Base-by-base conservation (phyloP, 2,329 filamentous ascomycete species). In the Fusarium chuoi region DNA sequence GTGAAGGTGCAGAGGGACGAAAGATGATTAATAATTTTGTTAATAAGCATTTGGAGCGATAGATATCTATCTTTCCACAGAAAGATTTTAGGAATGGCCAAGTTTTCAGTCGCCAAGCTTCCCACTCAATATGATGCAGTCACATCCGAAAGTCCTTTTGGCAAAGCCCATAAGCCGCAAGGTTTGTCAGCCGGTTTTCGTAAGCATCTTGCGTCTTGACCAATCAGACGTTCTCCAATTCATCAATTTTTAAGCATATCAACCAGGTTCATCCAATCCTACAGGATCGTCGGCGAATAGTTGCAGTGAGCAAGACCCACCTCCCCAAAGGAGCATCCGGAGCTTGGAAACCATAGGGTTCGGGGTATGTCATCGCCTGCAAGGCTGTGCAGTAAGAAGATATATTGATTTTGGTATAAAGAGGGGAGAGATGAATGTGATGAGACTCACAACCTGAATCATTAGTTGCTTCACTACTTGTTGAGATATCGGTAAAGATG, bases 241-340 rank as follows among this genome's bases (percentile, higher is more conserved):
- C 8, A n/a, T 20, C 20, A 55, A 28, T 28, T 39, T 54, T 55
- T 55, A 55, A 28, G 35, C 33, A 28, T 55, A 18, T 28, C 24
- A 28, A 18, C 5, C 12, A 14, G 2, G 0, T 10, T 17, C 7
- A 17, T 36, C 5, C 5, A 24, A 28, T n/a, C 20, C 51, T 54
- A 8, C 4, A 20, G 17, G 15, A 33, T 20, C 11, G 22, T 26
- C 28, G 10, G 28, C 54, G 18, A 57, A 57, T 35, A 11, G 42
- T 35, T n/a, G 24, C 0, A 7, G 30, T 26, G 20, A 30, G 14
- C 5, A 28, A 6, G 10, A 7, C 57, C 66, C 65, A 49, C 44
- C 28, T 54, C 6, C 65, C 51, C 6, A 65, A 65, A 70, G 67
- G 65, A 70, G 67, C 48, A 65, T 13, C 17, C 65, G 67, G 65